These are phyloP conservation scores for Samsoniella hepiali DNA, from an alignment of 2,329 filamentous ascomycete species.

Conservation along the genomic window DNA sequence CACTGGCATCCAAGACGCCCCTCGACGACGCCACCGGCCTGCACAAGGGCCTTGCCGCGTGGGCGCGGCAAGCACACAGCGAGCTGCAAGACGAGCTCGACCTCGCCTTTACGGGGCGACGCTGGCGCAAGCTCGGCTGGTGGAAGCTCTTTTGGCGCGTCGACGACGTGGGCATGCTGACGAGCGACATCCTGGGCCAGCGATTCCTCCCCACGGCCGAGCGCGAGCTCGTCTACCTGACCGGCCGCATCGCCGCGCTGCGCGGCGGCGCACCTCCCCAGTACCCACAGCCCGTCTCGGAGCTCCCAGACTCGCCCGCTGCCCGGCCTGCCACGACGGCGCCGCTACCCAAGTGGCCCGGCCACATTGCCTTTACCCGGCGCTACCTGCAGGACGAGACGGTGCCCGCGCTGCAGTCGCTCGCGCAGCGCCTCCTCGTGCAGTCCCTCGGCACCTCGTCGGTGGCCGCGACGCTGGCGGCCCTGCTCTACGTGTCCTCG, in stretches of 20 bases:
- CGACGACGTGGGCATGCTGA: slow-evolving; percentile 84
- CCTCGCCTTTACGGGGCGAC: slow-evolving; percentile 67
- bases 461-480: slow-evolving; percentile 53
- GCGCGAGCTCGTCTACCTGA: slow-evolving; percentile 75
- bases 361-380: slow-evolving; percentile 70
- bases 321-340: slow-evolving; percentile 8
- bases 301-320: background rate
- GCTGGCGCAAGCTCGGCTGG: slow-evolving; percentile 82
- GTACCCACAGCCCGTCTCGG: slow-evolving; percentile 37
- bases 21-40: slow-evolving; percentile 47
- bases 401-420: slow-evolving; percentile 66
- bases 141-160: slow-evolving; percentile 96
- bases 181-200: slow-evolving; percentile 71
- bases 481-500: slow-evolving; percentile 55
- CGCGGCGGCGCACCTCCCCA: slow-evolving; percentile 28
- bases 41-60: slow-evolving; percentile 59
- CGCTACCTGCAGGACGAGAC: slow-evolving; percentile 62
- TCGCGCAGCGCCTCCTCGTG: slow-evolving; percentile 71
- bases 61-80: slow-evolving; percentile 76
- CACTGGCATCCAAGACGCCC: slow-evolving; percentile 30
- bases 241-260: slow-evolving; percentile 66
- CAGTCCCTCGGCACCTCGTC: slow-evolving; percentile 72
- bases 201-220: slow-evolving; percentile 77
- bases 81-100: slow-evolving; percentile 81
- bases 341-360: slow-evolving; percentile 60